Evolutionary conservation across 768 basidiomycete genomes (phyloP).

Genomic region (Phylloporus sp.): DNA sequence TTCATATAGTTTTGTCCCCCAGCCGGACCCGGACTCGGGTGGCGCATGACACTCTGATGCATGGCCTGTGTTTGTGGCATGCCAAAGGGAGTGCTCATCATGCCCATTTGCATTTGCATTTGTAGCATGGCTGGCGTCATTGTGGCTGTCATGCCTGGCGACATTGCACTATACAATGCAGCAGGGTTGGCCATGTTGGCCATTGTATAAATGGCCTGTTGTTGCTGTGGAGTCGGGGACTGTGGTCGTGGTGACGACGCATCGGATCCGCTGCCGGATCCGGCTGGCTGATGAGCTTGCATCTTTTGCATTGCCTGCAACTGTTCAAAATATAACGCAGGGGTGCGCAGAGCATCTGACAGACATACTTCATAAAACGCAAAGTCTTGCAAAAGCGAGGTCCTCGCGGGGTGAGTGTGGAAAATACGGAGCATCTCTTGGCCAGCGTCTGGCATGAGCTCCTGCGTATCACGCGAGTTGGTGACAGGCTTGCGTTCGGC

Average conservation of each 20-base stretch:
- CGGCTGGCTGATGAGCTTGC: constrained; percentile 30
- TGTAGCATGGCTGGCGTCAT: constrained; percentile 33
- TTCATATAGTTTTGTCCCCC: constrained; percentile 44
- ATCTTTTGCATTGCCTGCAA: constrained; percentile 85
- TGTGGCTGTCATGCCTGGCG: constrained; percentile 27
- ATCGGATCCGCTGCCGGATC: constrained; percentile 26
- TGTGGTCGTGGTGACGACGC: constrained; percentile 35
- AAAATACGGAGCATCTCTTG: constrained; percentile 97
- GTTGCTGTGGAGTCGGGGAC: constrained; percentile 39
- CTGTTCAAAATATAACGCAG: constrained; percentile 34
- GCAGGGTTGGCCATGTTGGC: constrained; percentile 43
- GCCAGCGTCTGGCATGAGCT: constrained; percentile 92
- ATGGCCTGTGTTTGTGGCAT: constrained; percentile 66
- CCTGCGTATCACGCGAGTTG: constrained; percentile 96
- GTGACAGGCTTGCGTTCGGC: constrained; percentile 98
- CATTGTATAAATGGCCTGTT: constrained; percentile 47
- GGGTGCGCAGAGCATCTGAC: background rate
- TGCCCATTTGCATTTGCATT: constrained; percentile 50
- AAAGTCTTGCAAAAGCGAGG: constrained; percentile 90
- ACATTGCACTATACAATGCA: constrained; percentile 34
- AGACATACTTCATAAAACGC: constrained; percentile 79
- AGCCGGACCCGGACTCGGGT: constrained; percentile 63
- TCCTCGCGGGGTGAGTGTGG: constrained; percentile 87
- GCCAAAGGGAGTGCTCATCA: constrained; percentile 48
- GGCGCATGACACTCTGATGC: constrained; percentile 83